Base-by-base conservation (phyloP, 2,329 filamentous ascomycete species). In the Parascedosporium putredinis region DNA sequence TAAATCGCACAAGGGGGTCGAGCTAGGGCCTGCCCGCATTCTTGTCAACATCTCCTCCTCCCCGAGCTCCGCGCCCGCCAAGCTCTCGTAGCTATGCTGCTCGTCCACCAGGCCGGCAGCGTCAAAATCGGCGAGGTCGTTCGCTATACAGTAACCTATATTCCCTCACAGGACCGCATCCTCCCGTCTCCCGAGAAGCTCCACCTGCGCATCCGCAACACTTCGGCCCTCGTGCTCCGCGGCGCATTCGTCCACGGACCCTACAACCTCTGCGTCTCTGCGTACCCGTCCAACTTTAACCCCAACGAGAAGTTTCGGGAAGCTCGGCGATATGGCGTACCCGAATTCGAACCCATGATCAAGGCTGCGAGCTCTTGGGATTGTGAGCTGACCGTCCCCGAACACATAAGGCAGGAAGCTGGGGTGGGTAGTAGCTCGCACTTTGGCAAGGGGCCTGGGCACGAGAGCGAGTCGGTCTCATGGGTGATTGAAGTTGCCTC, bases 161-260 rank as follows among this genome's bases (percentile, higher is more conserved):
- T 85, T 1, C 93, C 93, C 3, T 83, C 84, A 34, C 76, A 82
- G 60, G 93, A 97, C 67, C 88, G 88, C 57, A 94, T 96, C 62
- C 76, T 95, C 3, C 93, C 93, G 3, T 84, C 88, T 4, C 91
- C 91, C 24, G 73, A 84, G 55, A 76, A 81, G 58, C 79, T 98
- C 33, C 80, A 88, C 66, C 79, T 98, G 43, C 88, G 87, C 58
- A 83, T 98, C 64, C 91, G 87, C 64, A 98, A 98, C 66, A 90
- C 87, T 8, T 93, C 86, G 34, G 85, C 88, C 51, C 87, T 95
- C 55, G 87, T 93, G 14, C 74, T 97, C 34, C 87, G 93, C 60
- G 93, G 93, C 49, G 93, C 93, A 51, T 98, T 96, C 64, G 84
- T 98, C 49, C 93, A 96, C 67, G 93, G 93, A 0, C 93, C 93